phyloP scores from a whole-genome alignment of 345 rosid genomes.

The Brassica juncea region DNA sequence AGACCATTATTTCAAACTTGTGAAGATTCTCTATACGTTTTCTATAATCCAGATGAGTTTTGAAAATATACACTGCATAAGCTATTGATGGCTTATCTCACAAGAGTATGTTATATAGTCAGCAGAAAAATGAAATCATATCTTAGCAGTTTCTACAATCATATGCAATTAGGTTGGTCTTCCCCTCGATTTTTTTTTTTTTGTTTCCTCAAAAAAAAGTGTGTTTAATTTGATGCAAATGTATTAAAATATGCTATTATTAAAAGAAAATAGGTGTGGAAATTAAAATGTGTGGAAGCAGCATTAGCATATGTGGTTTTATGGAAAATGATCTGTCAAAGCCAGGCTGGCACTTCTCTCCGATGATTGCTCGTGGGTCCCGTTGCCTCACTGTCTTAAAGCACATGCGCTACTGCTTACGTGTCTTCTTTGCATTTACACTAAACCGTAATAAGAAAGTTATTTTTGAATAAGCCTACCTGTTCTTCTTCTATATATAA shows the following conservation, averaged over 20 bases:
- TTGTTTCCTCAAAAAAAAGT: background rate
- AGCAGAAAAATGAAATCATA: conserved; percentile 15
- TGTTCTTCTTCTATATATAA: background rate
- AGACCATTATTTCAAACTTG: background rate
- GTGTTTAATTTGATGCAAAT: background rate
- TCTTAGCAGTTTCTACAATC: conserved; percentile 28
- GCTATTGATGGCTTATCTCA: background rate
- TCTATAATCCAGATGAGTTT: background rate
- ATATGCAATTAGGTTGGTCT: conserved; percentile 23
- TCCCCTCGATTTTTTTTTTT: background rate
- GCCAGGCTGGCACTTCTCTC: conserved; percentile 42
- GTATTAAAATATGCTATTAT: background rate
- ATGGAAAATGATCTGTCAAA: conserved; percentile 40
- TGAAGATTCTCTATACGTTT: background rate
- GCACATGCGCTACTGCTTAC: conserved; percentile 42
- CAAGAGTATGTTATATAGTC: conserved; percentile 1
- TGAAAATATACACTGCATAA: background rate
- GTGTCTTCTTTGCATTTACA: conserved; percentile 33
- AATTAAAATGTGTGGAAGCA: conserved; percentile 31
- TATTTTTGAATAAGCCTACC: background rate
- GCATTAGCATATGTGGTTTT: conserved; percentile 10
- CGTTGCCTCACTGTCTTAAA: conserved; percentile 33
- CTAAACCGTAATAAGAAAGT: background rate
- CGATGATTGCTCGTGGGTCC: conserved; percentile 46
- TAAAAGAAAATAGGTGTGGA: background rate